Evolutionary conservation across 1,284 basidiomycete species (phyloP).

Genomic region (Ceratobasidium sp.): DNA sequence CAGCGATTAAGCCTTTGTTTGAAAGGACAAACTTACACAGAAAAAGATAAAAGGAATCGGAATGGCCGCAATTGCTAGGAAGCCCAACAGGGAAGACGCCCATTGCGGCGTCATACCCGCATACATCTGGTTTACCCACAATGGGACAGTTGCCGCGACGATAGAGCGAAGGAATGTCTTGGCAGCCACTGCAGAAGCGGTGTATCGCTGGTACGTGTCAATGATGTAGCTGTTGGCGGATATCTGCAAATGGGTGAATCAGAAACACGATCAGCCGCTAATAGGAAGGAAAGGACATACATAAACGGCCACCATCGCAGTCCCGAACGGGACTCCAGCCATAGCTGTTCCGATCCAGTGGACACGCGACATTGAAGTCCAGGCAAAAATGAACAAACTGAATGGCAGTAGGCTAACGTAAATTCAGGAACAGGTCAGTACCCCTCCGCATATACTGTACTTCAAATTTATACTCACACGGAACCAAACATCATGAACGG

Average conservation of each 20-base stretch:
- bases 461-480: constrained; percentile 43
- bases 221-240: constrained; percentile 43
- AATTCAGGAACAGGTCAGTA: not conserved
- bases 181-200: constrained; percentile 53
- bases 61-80: constrained; percentile 35
- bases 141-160: constrained; percentile 50
- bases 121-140: constrained; percentile 46
- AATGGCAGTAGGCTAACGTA: constrained; percentile 42
- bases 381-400: constrained; percentile 45
- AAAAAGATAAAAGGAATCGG: constrained; percentile 32
- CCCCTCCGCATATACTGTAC: constrained; percentile 45
- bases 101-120: constrained; percentile 38
- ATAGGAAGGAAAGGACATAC: not conserved
- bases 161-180: constrained; percentile 56
- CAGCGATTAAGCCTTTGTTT: no score
- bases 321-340: constrained; percentile 28
- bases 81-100: constrained; percentile 39
- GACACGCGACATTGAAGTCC: constrained; percentile 38
- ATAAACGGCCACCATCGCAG: constrained; percentile 36
- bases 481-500: constrained; percentile 41
- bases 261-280: constrained; percentile 16
- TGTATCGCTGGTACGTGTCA: constrained; percentile 44
- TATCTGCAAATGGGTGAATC: constrained; percentile 28
- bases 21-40: not conserved
- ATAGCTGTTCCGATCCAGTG: constrained; percentile 34